A percentile compares a stretch with the other conserved stretches of the same genome.
These are phyloP conservation scores for Digitaria exilis DNA, from an alignment of 202 grass and related monocot genomes.

Conservation along the genomic window DNA sequence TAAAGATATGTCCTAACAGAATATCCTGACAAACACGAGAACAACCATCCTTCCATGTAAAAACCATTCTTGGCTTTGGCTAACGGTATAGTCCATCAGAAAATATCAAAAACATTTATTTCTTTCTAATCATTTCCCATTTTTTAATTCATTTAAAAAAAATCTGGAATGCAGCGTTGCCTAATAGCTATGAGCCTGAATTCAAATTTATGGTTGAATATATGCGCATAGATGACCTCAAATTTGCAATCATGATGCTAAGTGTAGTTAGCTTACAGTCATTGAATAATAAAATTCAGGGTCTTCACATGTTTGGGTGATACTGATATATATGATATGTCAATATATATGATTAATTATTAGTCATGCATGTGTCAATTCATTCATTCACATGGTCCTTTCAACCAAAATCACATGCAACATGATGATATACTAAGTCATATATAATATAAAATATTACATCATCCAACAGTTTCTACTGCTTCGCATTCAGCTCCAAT, in stretches of 20 bases:
- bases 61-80: not conserved
- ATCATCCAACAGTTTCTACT: not conserved
- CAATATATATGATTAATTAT: not conserved
- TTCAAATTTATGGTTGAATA: too few species aligned
- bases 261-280: not conserved
- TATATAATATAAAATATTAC: not conserved
- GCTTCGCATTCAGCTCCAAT: not conserved
- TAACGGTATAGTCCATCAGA: too few species aligned
- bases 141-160: not conserved
- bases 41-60: not conserved
- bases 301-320: not conserved
- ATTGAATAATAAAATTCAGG: not conserved
- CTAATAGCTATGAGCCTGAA: not conserved
- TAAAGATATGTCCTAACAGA: not conserved
- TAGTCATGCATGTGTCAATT: not conserved
- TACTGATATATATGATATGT: not conserved
- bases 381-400: not conserved
- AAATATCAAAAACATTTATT: not conserved
- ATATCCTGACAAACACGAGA: not conserved
- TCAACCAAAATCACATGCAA: not conserved
- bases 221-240: too few species aligned
- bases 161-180: not conserved
- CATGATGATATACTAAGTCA: not conserved
- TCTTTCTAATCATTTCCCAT: not conserved
- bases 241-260: too few species aligned